Percentiles rank a stretch among this genome's conserved stretches.
phyloP scores from a whole-genome alignment of 805 yeast species.

The Wickerhamiella qilinensis region DNA sequence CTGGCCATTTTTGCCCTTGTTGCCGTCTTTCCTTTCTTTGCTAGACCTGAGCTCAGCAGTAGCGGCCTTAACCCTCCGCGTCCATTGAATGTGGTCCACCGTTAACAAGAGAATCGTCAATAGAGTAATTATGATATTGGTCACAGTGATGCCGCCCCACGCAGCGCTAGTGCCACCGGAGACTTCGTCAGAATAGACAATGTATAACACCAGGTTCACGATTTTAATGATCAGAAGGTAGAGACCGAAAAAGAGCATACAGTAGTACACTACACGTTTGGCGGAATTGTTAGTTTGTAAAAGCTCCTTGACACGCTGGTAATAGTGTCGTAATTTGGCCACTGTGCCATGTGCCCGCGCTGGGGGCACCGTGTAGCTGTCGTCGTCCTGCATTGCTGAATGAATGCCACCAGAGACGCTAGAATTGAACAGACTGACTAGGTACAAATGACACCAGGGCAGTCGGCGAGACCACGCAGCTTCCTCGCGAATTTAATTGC shows the following conservation, averaged over 20 bases:
- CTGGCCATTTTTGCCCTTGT: no score
- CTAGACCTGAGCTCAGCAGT: no score
- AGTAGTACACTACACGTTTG: neutral
- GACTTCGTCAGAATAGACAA: neutral
- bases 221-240: neutral
- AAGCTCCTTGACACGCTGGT: neutral
- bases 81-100: neutral
- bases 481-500: no score
- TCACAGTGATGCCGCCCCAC: neutral
- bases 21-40: no score
- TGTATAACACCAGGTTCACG: neutral
- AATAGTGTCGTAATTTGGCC: no score
- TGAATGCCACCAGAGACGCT: no score
- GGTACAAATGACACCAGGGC: no score
- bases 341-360: no score
- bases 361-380: no score
- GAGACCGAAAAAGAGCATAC: neutral
- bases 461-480: no score
- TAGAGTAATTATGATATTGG: neutral
- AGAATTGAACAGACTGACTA: no score
- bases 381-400: no score
- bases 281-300: neutral
- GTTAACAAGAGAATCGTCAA: neutral
- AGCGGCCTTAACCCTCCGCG: neutral
- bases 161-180: neutral